Percentiles rank a stretch among this genome's conserved stretches.
Evolutionary conservation across 805 yeast species (phyloP).

Genomic region (Candida coleopterorum): DNA sequence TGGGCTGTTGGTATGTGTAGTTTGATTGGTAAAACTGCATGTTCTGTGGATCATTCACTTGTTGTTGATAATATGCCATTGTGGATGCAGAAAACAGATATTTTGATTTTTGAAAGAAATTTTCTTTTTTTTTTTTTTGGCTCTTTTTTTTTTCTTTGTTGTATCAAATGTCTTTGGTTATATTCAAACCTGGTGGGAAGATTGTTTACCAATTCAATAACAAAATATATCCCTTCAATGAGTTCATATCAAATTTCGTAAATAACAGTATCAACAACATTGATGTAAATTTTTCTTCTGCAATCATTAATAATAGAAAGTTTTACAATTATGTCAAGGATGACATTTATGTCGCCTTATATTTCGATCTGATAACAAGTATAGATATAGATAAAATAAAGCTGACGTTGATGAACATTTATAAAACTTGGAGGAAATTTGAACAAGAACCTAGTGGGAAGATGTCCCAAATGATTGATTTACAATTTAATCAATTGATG

Average conservation of each 20-base stretch:
- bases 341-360: constrained; percentile 29
- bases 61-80: constrained; percentile 42
- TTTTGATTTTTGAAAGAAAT: background rate
- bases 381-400: constrained; percentile 35
- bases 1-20: constrained; percentile 27
- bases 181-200: constrained; percentile 33
- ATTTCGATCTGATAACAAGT: constrained; percentile 35
- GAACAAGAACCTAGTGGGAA: constrained; percentile 23
- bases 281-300: constrained; percentile 30
- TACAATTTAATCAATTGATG: constrained; percentile 35
- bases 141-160: background rate
- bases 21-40: constrained; percentile 41
- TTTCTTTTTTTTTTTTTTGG: background rate
- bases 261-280: constrained; percentile 28
- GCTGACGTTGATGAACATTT: constrained; percentile 25
- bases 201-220: constrained; percentile 33
- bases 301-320: constrained; percentile 26
- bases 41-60: constrained; percentile 27
- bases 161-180: constrained; percentile 29
- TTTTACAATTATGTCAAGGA: constrained; percentile 26
- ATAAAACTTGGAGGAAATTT: constrained; percentile 29
- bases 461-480: constrained; percentile 30
- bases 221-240: constrained; percentile 36
- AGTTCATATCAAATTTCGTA: constrained; percentile 29
- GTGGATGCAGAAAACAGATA: background rate